Evolutionary conservation across 768 basidiomycete genomes (phyloP).

Genomic region (Trametes cingulata): DNA sequence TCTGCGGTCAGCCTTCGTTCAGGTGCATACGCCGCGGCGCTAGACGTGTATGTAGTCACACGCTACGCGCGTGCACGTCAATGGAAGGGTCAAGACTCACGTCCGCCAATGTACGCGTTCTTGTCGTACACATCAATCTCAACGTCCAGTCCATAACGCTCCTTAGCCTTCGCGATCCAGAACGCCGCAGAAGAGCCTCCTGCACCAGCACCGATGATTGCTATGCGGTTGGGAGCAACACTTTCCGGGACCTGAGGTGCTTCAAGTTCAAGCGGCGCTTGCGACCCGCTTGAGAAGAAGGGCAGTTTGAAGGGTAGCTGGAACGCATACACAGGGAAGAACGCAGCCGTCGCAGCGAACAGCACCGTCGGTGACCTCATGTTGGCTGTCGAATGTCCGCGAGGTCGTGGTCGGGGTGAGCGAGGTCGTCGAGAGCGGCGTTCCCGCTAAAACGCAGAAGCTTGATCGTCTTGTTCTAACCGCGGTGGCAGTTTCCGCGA

Average conservation of each 20-base stretch:
- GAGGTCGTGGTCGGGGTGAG: neutral
- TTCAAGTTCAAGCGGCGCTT: conserved; percentile 8
- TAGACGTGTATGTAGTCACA: neutral
- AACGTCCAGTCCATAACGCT: conserved; percentile 65
- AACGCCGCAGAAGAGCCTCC: conserved; percentile 82
- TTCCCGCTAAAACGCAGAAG: neutral
- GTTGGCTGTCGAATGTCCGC: neutral
- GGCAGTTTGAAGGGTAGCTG: conserved; percentile 24
- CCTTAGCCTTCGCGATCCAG: conserved; percentile 79
- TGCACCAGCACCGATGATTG: conserved; percentile 90
- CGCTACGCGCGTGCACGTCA: neutral
- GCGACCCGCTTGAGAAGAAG: conserved; percentile 11
- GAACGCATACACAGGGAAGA: conserved; percentile 19
- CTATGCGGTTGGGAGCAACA: conserved; percentile 54
- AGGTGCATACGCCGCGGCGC: neutral
- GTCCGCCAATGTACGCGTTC: conserved; percentile 75
- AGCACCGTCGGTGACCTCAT: conserved; percentile 14
- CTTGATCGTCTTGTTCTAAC: neutral
- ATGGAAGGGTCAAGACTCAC: conserved; percentile 50
- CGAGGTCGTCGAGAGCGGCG: neutral
- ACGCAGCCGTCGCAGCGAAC: conserved; percentile 7
- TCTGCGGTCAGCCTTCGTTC: neutral
- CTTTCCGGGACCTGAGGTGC: conserved; percentile 2
- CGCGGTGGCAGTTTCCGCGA: neutral
- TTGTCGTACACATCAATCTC: conserved; percentile 87